These are phyloP conservation scores for Nemania sp. DNA, from an alignment of 2,329 filamentous ascomycete species.

Conservation along the genomic window DNA sequence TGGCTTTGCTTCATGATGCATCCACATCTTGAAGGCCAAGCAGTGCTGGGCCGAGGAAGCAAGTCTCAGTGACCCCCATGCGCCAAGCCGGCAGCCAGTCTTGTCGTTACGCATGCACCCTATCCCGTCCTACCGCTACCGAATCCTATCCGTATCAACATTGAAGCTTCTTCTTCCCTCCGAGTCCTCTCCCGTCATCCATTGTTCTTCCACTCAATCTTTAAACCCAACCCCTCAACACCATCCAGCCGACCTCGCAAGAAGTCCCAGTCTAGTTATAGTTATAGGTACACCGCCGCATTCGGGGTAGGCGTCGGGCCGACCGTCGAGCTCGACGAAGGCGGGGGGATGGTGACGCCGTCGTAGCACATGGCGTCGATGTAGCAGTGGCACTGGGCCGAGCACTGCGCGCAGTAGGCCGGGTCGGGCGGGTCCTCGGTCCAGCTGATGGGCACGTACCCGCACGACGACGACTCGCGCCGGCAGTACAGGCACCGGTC, in stretches of 20 bases:
- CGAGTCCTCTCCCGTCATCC: no score
- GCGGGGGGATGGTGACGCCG: conserved; percentile 6
- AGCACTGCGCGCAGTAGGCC: conserved; percentile 27
- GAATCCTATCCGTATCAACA: not conserved
- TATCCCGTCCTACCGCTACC: not conserved
- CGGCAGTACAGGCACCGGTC: conserved; percentile 33
- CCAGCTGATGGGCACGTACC: conserved; percentile 14
- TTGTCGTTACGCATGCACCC: not conserved
- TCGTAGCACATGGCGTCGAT: conserved; percentile 25
- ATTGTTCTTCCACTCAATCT: no score
- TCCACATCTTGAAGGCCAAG: no score
- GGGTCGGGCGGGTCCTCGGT: conserved; percentile 16
- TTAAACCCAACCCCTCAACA: not conserved
- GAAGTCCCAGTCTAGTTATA: no score
- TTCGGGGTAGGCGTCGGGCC: not conserved
- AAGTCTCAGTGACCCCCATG: no score
- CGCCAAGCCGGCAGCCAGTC: not conserved
- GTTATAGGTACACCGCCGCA: not conserved
- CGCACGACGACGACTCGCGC: conserved; percentile 33
- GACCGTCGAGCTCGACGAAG: not conserved
- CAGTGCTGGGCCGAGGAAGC: no score
- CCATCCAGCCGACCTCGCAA: not conserved
- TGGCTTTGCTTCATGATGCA: no score
- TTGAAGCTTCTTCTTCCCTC: not conserved
- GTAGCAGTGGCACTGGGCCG: conserved; percentile 25